Percentiles rank a stretch among this genome's conserved stretches.
Evolutionary conservation across 225 moss, liverwort and hornwort species (phyloP).

Genomic region (Bryoerythrophyllum caledonicum): DNA sequence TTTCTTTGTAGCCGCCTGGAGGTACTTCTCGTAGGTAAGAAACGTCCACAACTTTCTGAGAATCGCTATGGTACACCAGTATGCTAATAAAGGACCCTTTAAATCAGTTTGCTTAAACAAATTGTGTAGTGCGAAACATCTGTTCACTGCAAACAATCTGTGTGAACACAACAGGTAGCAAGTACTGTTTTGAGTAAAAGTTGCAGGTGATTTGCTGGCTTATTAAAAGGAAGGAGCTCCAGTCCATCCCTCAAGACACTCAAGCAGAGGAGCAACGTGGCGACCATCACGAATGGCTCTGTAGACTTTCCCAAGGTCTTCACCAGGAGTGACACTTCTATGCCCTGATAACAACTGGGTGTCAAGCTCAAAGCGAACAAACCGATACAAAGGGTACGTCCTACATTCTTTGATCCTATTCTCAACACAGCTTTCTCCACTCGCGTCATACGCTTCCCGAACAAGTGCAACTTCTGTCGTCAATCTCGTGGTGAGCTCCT

Average conservation of each 20-base stretch:
- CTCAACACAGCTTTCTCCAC: slow-evolving; percentile 5
- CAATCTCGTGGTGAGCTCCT: slow-evolving; percentile 22
- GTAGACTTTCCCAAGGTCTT: slow-evolving; percentile 35
- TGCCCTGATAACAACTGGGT: slow-evolving; percentile 19
- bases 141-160: background rate
- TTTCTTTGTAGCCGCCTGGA: background rate
- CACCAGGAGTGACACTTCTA: slow-evolving; percentile 9
- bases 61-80: too few relatives aligned
- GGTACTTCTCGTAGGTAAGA: background rate
- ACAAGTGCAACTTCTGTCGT: slow-evolving; percentile 8
- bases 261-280: slow-evolving; percentile 18
- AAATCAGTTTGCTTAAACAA: background rate
- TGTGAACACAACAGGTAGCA: too few relatives aligned
- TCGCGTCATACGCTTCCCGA: slow-evolving; percentile 23
- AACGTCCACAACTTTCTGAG: background rate
- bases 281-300: slow-evolving; percentile 21
- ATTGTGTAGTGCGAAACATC: background rate
- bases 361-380: slow-evolving; percentile 22
- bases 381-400: slow-evolving; percentile 29
- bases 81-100: background rate
- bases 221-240: slow-evolving; percentile 20
- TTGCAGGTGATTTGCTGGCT: background rate
- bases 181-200: too few relatives aligned
- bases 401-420: slow-evolving; percentile 31
- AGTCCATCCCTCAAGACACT: slow-evolving; percentile 22